Base-by-base conservation (phyloP, 2,329 filamentous ascomycete genomes). In the Fusarium burgessii region DNA sequence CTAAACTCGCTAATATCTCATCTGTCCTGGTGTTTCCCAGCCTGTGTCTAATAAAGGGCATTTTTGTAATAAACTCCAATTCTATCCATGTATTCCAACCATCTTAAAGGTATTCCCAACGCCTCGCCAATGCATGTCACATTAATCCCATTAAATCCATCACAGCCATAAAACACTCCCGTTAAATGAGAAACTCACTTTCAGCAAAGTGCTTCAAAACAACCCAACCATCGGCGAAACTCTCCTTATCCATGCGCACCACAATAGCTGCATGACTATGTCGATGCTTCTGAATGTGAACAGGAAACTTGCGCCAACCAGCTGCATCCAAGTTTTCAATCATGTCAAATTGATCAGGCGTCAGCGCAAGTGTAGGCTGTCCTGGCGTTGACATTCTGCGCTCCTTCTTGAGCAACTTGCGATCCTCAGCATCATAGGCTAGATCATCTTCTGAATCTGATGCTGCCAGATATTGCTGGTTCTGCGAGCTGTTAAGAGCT, bases 251-350 rank as follows among this genome's bases (percentile, higher is more conserved):
- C 62, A 85, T 88, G 40, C 95, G 88, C 38, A 97, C 90, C 70
- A 98, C 93, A 50, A 98, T 97, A 6, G 95, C 95, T 0, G 95
- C 95, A 80, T 98, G 95, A 65, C 89, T 93, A 78, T 97, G 93
- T n/a, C 86, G 83, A 58, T 90, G 87, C 9, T 94, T 92, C 70
- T 92, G 91, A 41, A 96, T 95, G 81, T 92, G 91, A 6, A 95
- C 89, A 2, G 87, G 88, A 71, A 89, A 91, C 78, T 91, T 92
- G 50, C 85, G 84, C 87, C 89, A 91, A 7, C 86, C 85, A 4
- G 91, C 78, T n/a, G 80, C 78, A 74, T 98, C 90, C 51, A 98
- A 84, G 13, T 90, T 88, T 33, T 92, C 86, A 68, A 97, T 92
- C 89, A 97, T 97, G 51, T 88, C 86, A 78, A 97, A 97, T 81